Evolutionary conservation across 352 stramenopile species (phyloP), one percentile per base, ranked within the genome.

Genomic region (Pythium oligandrum): DNA sequence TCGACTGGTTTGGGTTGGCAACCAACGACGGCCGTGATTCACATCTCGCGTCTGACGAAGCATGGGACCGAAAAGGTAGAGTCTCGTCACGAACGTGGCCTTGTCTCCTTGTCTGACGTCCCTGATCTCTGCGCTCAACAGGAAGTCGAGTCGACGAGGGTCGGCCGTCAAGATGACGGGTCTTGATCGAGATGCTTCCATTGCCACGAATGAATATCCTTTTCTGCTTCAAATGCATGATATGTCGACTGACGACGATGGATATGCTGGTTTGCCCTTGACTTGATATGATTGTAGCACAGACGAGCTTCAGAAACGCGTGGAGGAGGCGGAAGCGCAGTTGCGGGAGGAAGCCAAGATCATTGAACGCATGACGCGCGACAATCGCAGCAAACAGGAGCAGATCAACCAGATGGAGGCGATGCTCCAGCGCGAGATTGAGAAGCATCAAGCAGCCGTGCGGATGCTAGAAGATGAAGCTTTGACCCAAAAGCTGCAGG

Each of bases 201-300:
- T 88, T 57, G 74, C 77, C 42, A 86, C 77, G 34, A 88, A 84
- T 53, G 77, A 88, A 86, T 86, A 86, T 86, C 75, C 73, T 73
- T 64, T 59, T 54, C 8, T 48, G 43, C 26, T 7, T 26, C 17
- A 26, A 26, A 26, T 26, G 17, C 17, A 26, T 26, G 17, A 26
- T 26, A 0, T 26, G 17, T 26, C 17, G 17, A 26, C 17, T 0
- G 17, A 26, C 17, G 17, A 26, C 17, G 17, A 26, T 26, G 17
- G 17, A 26, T 26, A 26, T 26, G 17, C 17, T 26, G 17, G 17
- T 26, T 26, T 26, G n/a, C 0, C 17, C 57, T 64, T 64, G 36
- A 64, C 57, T 39, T 9, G 0, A 26, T 26, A 0, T 26, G 17
- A 26, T 33, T 7, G 11, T 32, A 35, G 38, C 44, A 86, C 72